Evolutionary conservation across 306 rosid species (phyloP).

Genomic region (Fragaria vesca): DNA sequence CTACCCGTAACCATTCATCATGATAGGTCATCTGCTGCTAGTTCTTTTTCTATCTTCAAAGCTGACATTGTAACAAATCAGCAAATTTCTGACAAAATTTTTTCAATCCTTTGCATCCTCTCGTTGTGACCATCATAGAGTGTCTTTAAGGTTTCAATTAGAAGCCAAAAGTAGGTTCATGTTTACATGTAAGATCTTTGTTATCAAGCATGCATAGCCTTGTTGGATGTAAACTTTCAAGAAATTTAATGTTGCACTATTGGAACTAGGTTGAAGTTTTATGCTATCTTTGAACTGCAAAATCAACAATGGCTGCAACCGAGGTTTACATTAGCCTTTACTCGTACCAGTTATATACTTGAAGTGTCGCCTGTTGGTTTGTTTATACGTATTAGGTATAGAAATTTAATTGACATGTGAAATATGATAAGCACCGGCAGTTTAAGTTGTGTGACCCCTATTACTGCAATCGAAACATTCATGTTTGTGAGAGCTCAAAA

Average conservation of each 20-base stretch:
- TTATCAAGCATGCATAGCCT: not conserved
- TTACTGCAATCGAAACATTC: not conserved
- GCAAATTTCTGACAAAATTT: not conserved
- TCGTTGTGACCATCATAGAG: not conserved
- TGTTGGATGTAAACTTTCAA: not conserved
- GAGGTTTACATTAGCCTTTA: conserved; percentile 1
- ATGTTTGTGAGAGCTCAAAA: conserved; percentile 2
- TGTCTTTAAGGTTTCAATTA: not conserved
- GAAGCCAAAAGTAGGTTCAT: conserved; percentile 6
- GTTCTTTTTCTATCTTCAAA: not conserved
- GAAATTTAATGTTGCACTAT: not conserved
- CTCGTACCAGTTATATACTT: not conserved
- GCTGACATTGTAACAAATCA: not conserved
- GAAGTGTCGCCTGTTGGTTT: not conserved
- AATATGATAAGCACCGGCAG: not conserved
- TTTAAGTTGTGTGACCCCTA: not conserved
- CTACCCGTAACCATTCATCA: not conserved
- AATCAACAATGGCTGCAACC: not conserved
- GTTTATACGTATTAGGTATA: not conserved
- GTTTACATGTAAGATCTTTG: not conserved
- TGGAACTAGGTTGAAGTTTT: not conserved
- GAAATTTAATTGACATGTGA: not conserved
- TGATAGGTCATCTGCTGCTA: not conserved
- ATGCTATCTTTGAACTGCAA: not conserved
- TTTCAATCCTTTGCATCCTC: not conserved